These are phyloP conservation scores for Colletotrichum aenigma DNA, from an alignment of 2,329 filamentous ascomycete species.

Conservation along the genomic window DNA sequence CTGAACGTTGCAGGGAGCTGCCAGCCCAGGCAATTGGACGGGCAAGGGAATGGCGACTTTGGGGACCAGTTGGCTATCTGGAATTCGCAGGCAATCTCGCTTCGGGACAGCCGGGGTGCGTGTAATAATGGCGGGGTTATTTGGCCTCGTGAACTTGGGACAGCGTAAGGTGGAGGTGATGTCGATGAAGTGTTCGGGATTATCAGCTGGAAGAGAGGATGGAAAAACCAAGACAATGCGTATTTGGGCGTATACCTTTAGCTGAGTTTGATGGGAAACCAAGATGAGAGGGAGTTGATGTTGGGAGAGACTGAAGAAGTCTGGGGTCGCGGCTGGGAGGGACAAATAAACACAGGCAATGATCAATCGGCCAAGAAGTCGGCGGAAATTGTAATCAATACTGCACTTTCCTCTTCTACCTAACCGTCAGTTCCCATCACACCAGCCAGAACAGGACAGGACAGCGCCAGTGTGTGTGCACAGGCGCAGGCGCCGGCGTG, in stretches of 20 bases:
- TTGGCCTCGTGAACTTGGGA: not conserved
- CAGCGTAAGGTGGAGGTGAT: not conserved
- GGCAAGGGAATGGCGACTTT: not conserved
- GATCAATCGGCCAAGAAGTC: not conserved
- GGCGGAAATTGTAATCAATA: slow-evolving; percentile 14
- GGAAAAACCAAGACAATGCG: not conserved
- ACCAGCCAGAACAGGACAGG: not conserved
- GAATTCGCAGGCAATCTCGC: slow-evolving; percentile 11
- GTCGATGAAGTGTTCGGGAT: not conserved
- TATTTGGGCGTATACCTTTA: not conserved
- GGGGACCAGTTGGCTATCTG: not conserved
- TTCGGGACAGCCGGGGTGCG: slow-evolving; percentile 10
- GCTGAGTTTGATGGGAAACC: not conserved
- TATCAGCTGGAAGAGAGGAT: not conserved
- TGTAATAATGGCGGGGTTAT: not conserved
- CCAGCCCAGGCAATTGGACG: slow-evolving; percentile 1
- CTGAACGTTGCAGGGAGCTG: slow-evolving; percentile 1
- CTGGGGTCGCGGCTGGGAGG: not conserved
- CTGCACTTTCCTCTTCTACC: slow-evolving; percentile 4
- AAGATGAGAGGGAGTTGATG: not conserved
- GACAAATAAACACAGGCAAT: not conserved
- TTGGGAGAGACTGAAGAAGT: not conserved
- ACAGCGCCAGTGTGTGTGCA: not conserved
- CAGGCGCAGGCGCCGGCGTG: not conserved
- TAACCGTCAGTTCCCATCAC: slow-evolving; percentile 6